Evolutionary conservation across 805 yeast genomes (phyloP).

Genomic region (Zygosaccharomyces siamensis): DNA sequence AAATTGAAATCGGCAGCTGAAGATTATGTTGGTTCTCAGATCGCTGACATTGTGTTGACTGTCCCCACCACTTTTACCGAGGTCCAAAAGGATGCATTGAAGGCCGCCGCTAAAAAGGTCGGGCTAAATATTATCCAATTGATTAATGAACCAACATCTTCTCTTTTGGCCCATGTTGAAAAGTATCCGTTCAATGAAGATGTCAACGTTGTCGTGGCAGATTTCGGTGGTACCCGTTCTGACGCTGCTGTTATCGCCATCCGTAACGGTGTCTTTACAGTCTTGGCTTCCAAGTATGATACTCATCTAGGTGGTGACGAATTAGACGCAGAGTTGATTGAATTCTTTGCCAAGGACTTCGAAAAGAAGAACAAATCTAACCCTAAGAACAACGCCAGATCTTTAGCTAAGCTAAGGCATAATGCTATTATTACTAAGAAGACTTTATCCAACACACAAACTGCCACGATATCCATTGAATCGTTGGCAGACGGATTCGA

Average conservation of each 20-base stretch:
- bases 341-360: conserved; percentile 87
- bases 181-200: conserved; percentile 41
- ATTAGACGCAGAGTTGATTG: conserved; percentile 74
- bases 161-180: conserved; percentile 70
- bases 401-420: conserved; percentile 80
- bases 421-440: conserved; percentile 83
- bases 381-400: conserved; percentile 76
- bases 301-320: conserved; percentile 80
- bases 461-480: conserved; percentile 90
- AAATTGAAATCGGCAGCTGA: conserved; percentile 84
- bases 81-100: conserved; percentile 61
- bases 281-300: conserved; percentile 80
- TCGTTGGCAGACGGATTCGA: conserved; percentile 91
- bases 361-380: conserved; percentile 79
- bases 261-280: conserved; percentile 90
- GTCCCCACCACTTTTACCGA: conserved; percentile 86
- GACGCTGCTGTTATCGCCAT: conserved; percentile 92
- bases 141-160: conserved; percentile 89
- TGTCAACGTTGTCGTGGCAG: conserved; percentile 67
- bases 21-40: conserved; percentile 78
- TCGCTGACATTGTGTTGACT: conserved; percentile 81
- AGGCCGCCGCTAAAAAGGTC: conserved; percentile 58
- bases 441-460: conserved; percentile 83
- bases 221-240: conserved; percentile 92
- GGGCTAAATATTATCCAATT: conserved; percentile 80